These are phyloP conservation scores for Plectranthus barbatus DNA, from an alignment of 257 asterid species.

Conservation along the genomic window DNA sequence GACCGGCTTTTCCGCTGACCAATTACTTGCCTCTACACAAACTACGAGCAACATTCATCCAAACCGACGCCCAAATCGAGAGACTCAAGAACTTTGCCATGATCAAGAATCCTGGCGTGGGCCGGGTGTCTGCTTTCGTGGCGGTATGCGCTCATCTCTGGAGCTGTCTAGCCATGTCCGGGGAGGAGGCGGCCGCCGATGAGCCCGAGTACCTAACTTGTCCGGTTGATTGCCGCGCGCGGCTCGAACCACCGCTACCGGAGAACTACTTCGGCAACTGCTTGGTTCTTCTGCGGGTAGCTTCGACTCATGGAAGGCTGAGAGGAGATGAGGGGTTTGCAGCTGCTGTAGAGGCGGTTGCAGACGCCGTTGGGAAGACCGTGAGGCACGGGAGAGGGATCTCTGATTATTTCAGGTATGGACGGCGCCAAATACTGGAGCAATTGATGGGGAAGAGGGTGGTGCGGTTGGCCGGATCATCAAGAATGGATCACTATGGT, in stretches of 20 bases:
- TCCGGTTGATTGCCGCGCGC: not conserved
- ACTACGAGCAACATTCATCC: not conserved
- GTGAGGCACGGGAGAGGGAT: not conserved
- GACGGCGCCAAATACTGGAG: not conserved
- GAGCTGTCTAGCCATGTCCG: slow-evolving; percentile 10
- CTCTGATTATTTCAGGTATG: not conserved
- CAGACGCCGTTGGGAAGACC: not conserved
- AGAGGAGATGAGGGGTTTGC: no score
- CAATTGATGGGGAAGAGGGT: not conserved
- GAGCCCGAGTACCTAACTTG: slow-evolving; percentile 4
- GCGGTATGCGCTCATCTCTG: not conserved
- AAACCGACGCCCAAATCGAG: not conserved
- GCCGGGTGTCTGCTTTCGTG: not conserved
- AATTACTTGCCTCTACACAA: not conserved
- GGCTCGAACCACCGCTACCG: not conserved
- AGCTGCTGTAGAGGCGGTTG: not conserved
- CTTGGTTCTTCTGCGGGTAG: not conserved
- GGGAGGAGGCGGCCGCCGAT: slow-evolving; percentile 5
- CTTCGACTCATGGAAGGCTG: not conserved
- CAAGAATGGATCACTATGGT: not conserved
- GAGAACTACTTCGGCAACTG: slow-evolving; percentile 14
- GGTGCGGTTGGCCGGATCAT: not conserved
- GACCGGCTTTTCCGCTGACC: not conserved
- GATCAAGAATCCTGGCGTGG: not conserved
- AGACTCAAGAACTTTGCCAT: not conserved